Conservation (phyloP, 2,329 filamentous ascomycete species). For the Chaetothyriales sp. region DNA sequence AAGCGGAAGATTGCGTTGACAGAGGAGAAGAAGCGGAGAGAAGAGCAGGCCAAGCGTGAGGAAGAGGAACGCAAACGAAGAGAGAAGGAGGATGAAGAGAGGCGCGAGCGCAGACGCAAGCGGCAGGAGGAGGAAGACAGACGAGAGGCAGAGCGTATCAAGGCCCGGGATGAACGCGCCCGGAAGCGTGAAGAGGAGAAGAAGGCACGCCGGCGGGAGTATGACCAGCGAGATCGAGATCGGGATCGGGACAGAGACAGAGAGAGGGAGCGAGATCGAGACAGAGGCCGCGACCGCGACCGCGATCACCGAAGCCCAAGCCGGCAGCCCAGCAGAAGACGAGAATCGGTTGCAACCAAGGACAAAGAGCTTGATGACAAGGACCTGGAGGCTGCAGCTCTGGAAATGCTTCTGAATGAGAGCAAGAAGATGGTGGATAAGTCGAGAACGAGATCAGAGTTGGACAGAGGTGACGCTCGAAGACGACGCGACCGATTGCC, state of each 20-base stretch:
- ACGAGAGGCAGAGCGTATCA: constrained; percentile 37
- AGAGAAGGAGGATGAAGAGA: constrained; percentile 31
- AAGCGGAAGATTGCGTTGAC: constrained; percentile 31
- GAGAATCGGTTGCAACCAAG: constrained; percentile 21
- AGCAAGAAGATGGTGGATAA: constrained; percentile 40
- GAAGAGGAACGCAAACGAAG: constrained; percentile 29
- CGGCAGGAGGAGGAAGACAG: constrained; percentile 38
- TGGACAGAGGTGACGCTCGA: constrained; percentile 22
- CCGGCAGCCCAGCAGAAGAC: constrained; percentile 5
- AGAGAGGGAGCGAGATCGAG: constrained; percentile 21
- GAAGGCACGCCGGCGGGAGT: constrained; percentile 24
- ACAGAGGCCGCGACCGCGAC: constrained; percentile 22
- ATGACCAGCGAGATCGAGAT: constrained; percentile 21
- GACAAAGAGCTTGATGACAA: constrained; percentile 36
- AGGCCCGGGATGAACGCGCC: constrained; percentile 33
- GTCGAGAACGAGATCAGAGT: constrained; percentile 34
- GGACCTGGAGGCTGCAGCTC: constrained; percentile 39
- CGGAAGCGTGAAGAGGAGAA: constrained; percentile 32
- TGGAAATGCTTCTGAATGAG: constrained; percentile 39
- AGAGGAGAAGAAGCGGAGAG: constrained; percentile 24
- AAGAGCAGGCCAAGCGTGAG: constrained; percentile 27
- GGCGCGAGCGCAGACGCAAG: constrained; percentile 35
- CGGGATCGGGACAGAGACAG: constrained; percentile 15
- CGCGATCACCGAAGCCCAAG: constrained; percentile 19
- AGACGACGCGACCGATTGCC: constrained; percentile 17